These are phyloP conservation scores for Ceratocystis diversiconidia DNA, from an alignment of 2,329 filamentous ascomycete species.

Conservation along the genomic window DNA sequence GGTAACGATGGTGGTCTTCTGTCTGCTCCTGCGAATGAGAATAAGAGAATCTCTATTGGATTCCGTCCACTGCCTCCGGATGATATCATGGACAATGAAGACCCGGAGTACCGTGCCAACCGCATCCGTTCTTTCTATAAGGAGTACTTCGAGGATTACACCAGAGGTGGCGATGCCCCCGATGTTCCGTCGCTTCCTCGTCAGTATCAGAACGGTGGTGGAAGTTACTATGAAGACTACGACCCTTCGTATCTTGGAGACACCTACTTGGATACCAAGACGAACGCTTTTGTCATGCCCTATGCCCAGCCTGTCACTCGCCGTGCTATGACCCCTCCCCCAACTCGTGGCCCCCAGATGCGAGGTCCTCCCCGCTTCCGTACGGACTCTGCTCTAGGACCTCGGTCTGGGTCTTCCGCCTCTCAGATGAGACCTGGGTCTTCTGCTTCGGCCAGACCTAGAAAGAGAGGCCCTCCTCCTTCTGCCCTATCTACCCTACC, in stretches of 20 bases:
- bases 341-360: slow-evolving; percentile 36
- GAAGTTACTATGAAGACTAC: slow-evolving; percentile 58
- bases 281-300: slow-evolving; percentile 60
- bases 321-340: slow-evolving; percentile 91
- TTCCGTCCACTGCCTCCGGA: slow-evolving; percentile 79
- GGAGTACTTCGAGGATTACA: slow-evolving; percentile 91
- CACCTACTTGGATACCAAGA: slow-evolving; percentile 52
- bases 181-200: slow-evolving; percentile 30
- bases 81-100: slow-evolving; percentile 64
- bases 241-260: slow-evolving; percentile 57
- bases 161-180: slow-evolving; percentile 26
- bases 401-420: slow-evolving; percentile 25
- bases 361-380: slow-evolving; percentile 28
- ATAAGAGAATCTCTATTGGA: slow-evolving; percentile 50
- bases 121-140: slow-evolving; percentile 98
- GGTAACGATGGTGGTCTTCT: slow-evolving; percentile 28
- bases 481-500: slow-evolving; percentile 60
- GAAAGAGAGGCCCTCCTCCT: slow-evolving; percentile 46
- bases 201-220: slow-evolving; percentile 22
- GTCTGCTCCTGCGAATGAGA: slow-evolving; percentile 40
- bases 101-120: slow-evolving; percentile 88
- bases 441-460: slow-evolving; percentile 40
- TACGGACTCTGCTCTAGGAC: slow-evolving; percentile 17
- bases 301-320: slow-evolving; percentile 75
- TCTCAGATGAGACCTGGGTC: slow-evolving; percentile 41